Conservation (phyloP, 83 land plant genomes). For the Isoetes engelmannii region DNA sequence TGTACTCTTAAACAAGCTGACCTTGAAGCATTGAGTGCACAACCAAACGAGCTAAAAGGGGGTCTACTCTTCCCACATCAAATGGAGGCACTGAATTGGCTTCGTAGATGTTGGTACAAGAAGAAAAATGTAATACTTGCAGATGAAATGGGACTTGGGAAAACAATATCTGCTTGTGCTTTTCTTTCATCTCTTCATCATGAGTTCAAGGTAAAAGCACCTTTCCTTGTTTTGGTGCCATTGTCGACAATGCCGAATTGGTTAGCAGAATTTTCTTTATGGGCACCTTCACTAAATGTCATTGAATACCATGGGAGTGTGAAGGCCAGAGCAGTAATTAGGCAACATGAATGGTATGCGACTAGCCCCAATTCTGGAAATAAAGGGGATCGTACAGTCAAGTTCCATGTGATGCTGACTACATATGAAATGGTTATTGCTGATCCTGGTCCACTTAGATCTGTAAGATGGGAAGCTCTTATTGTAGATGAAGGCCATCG, state of each 20-base stretch:
- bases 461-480: constrained; percentile 92
- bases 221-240: constrained; percentile 86
- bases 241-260: constrained; percentile 95
- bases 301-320: constrained; percentile 96
- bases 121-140: constrained; percentile 93
- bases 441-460: constrained; percentile 71
- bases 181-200: constrained; percentile 74
- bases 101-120: constrained; percentile 81
- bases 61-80: constrained; percentile 94
- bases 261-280: constrained; percentile 76
- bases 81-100: constrained; percentile 95
- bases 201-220: constrained; percentile 69
- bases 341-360: constrained; percentile 96
- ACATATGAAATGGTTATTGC: constrained; percentile 89
- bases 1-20: constrained; percentile 28
- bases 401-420: constrained; percentile 87
- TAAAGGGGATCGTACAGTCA: constrained; percentile 36
- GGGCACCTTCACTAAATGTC: constrained; percentile 90
- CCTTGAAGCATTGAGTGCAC: constrained; percentile 57
- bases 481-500: constrained; percentile 98
- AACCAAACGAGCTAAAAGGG: constrained; percentile 78
- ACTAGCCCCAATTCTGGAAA: constrained; percentile 20
- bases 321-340: constrained; percentile 76
- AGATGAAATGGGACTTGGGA: constrained; percentile 99
- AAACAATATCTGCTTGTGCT: constrained; percentile 85